Evolutionary conservation across 2,329 filamentous ascomycete genomes (phyloP).

Genomic region (Leptodontidium sp.): DNA sequence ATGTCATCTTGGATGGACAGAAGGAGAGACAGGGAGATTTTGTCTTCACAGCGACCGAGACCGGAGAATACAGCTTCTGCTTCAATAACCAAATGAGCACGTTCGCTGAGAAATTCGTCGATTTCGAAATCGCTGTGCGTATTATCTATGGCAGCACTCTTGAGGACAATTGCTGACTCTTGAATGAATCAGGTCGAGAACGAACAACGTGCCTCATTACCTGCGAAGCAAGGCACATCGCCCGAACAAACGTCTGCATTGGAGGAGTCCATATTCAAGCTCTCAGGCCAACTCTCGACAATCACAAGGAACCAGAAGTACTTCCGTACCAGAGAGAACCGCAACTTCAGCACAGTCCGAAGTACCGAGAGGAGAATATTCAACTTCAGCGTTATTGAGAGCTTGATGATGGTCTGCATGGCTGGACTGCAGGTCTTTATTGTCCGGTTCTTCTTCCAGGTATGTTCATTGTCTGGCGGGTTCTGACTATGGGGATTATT

Average conservation of each 20-base stretch:
- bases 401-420: constrained; percentile 91
- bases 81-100: constrained; percentile 99
- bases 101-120: constrained; percentile 95
- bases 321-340: constrained; percentile 98
- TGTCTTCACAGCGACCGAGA: constrained; percentile 90
- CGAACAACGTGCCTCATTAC: constrained; percentile 81
- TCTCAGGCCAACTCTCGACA: constrained; percentile 90
- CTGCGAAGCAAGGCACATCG: constrained; percentile 85
- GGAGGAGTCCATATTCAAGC: constrained; percentile 94
- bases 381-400: constrained; percentile 96
- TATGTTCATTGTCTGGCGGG: constrained; percentile 45
- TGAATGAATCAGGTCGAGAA: constrained; percentile 77
- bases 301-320: constrained; percentile 98
- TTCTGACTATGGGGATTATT: constrained; percentile 16
- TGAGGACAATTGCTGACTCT: constrained; percentile 8
- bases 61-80: constrained; percentile 95
- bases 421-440: constrained; percentile 96
- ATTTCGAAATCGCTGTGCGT: constrained; percentile 93
- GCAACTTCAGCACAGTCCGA: constrained; percentile 97
- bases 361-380: constrained; percentile 96
- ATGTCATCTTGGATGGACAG: constrained; percentile 81
- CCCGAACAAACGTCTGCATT: constrained; percentile 89
- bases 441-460: constrained; percentile 98
- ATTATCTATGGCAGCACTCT: constrained; percentile 31
- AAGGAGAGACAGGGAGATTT: constrained; percentile 98